A percentile compares a stretch with the other conserved stretches of the same genome.
Evolutionary conservation across 1,284 basidiomycete species (phyloP).

Genomic region (Porodaedalea pini): DNA sequence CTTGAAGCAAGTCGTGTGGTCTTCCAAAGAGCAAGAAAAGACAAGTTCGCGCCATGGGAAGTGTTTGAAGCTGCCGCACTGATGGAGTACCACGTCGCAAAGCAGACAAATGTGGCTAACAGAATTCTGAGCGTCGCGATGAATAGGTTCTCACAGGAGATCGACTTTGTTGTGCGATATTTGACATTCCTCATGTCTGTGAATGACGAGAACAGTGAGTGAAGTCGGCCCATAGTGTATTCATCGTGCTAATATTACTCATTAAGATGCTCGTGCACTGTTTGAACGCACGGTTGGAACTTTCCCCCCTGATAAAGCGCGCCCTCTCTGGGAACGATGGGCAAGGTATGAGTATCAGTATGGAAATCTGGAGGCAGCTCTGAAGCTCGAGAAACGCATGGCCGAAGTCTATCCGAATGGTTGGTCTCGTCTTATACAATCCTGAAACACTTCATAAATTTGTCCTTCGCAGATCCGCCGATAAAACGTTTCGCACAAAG

Average conservation of each 20-base stretch:
- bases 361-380: conserved; percentile 85
- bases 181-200: conserved; percentile 90
- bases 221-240: conserved; percentile 14
- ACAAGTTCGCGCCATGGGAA: conserved; percentile 86
- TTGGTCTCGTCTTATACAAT: conserved; percentile 33
- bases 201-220: conserved; percentile 92
- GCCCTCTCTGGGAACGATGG: conserved; percentile 94
- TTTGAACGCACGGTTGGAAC: conserved; percentile 86
- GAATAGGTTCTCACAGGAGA: conserved; percentile 79
- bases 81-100: conserved; percentile 95
- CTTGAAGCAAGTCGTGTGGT: conserved; percentile 54
- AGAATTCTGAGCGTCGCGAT: conserved; percentile 95
- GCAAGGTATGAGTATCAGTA: conserved; percentile 93
- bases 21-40: conserved; percentile 84
- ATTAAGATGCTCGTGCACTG: conserved; percentile 86
- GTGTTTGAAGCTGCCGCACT: conserved; percentile 91
- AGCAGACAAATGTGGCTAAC: conserved; percentile 80
- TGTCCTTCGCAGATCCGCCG: conserved; percentile 60
- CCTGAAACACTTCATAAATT: background rate
- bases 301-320: conserved; percentile 77
- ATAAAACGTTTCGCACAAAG: conserved; percentile 91
- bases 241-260: conserved; percentile 12
- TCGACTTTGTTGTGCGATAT: conserved; percentile 85
- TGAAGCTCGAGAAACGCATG: conserved; percentile 87
- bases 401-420: conserved; percentile 84